Base-by-base conservation (phyloP, 805 yeast genomes). In the Candida succiphila region DNA sequence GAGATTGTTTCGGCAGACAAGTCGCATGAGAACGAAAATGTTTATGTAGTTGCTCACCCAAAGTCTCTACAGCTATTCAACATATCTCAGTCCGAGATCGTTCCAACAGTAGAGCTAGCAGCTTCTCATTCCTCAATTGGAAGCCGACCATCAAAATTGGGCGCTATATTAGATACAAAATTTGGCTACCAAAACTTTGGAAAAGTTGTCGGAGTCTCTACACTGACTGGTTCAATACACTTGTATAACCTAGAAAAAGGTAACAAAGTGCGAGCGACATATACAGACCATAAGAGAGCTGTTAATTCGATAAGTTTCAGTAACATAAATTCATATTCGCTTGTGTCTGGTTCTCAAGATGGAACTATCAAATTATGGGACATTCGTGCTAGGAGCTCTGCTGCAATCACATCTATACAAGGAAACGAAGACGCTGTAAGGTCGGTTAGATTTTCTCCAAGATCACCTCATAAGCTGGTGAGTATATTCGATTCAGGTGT, bases 401-500 rank as follows among this genome's bases (percentile, higher is more conserved):
- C 60, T 44, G 75, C 82, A 16, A 61, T 60, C 17, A 40, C 65
- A 33, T 66, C 75, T 7, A 67, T 81, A 38, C 58, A 60, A 32
- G 75, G 81, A 14, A 76, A 76, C 30, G 73, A 84, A 1, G 96
- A 86, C 48, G 80, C 94, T 1, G 70, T 75, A 7, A 50, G 80
- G 24, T 60, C 70, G 25, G 72, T 72, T 39, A 73, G 69, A 59
- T 58, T 68, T 53, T 63, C 73, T 37, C 67, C 69, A 7, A 72
- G 67, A 43, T 66, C 73, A 19, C 56, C 70, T 4, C 63, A 70
- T 39, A 66, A 69, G 27, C 64, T 89, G 33, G 80, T 87, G 2
- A 76, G 88, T 1, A 86, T 84, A 7, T 89, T 83, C 54, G 97
- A 92, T 52, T 75, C 85, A 2, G 98, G 98, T 13, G 72, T 83